Evolutionary conservation across 768 basidiomycete species (phyloP), one percentile per base, ranked within the genome.

Genomic region (Macrolepiota dolichaula): DNA sequence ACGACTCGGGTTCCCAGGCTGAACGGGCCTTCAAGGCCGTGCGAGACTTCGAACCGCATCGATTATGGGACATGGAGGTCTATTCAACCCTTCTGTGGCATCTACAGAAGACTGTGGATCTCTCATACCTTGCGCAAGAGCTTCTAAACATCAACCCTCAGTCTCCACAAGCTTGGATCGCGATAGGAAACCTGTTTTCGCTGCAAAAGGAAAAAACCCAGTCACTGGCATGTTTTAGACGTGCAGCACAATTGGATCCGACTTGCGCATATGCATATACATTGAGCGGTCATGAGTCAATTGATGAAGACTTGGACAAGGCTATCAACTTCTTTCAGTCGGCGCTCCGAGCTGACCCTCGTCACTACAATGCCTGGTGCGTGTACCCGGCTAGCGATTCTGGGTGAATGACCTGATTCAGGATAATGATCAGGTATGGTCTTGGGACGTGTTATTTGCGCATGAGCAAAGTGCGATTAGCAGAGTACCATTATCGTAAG

Each of bases 341-440:
- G 59, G 96, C 96, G 40, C 81, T 99, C 73, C 86, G 92, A 75
- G 88, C 91, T 61, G 95, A 98, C 79, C 77, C 85, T 69, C 87
- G 93, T 75, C 94, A 97, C 76, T 99, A 98, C 76, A 96, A 97
- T 76, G 97, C 97, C 57, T 98, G 97, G 97, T 97, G 73, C 73
- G 92, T 69, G 17, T 64, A 25, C 35, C 24, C 55, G 69, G 65
- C 66, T 64, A 59, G 49, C 52, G 24, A 55, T 57, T 53, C 47
- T 54, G 40, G 37, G 7, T 32, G 52, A 50, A 55, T 24, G 24
- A 55, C 44, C 38, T 62, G 62, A 55, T 51, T 59, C 62, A 63
- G 61, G 52, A 50, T 51, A 59, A 66, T 70, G 63, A 61, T 64
- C 69, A 98, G 96, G 96, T 99, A 98, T 74, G 97, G 97, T n/a